phyloP scores from a whole-genome alignment of 306 rosid species.

The Casuarina equisetifolia region DNA sequence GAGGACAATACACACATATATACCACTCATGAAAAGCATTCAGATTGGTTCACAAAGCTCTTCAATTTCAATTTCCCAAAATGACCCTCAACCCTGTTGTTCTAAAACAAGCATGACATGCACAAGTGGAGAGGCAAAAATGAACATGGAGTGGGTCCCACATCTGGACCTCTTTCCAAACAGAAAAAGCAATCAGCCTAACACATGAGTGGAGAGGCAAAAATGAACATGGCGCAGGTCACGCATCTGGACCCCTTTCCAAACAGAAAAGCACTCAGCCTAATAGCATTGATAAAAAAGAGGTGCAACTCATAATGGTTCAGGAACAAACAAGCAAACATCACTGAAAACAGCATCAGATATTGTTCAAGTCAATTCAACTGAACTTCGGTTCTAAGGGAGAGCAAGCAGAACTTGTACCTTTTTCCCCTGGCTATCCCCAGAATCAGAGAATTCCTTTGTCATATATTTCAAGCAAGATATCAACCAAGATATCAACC shows the following conservation, averaged over 20 bases:
- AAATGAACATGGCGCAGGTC: background rate
- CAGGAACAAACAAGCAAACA: background rate
- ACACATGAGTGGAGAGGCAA: background rate
- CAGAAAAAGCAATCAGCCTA: background rate
- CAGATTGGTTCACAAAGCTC: background rate
- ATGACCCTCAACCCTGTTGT: background rate
- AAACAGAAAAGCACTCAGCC: background rate
- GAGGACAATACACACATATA: background rate
- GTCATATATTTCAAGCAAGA: background rate
- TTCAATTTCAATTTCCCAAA: background rate
- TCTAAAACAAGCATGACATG: background rate
- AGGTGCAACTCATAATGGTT: background rate
- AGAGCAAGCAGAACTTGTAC: background rate
- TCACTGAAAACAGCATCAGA: background rate
- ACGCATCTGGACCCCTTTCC: background rate
- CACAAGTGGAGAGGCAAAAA: background rate
- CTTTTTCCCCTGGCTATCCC: background rate
- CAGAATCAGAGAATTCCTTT: background rate
- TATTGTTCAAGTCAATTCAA: background rate
- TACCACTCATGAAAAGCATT: background rate
- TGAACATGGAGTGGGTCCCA: background rate
- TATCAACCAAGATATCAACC: background rate
- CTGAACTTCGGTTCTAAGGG: background rate
- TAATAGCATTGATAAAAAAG: background rate
- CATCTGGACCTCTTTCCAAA: background rate